Evolutionary conservation across 2,329 filamentous ascomycete species (phyloP).

Genomic region (Ophiocordyceps sinensis): DNA sequence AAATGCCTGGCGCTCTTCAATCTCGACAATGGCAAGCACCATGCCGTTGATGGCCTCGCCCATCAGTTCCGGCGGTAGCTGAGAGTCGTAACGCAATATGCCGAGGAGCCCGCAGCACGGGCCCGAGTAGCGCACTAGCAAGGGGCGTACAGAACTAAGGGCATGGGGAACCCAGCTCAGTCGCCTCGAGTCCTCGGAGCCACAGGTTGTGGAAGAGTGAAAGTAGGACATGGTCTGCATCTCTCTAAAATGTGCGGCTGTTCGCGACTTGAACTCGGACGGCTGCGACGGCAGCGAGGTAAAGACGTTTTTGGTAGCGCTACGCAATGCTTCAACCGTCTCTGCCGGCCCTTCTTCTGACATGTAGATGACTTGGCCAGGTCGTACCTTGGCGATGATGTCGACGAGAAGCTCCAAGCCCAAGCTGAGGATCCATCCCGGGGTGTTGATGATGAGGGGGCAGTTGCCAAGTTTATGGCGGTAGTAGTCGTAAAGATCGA

Average conservation of each 20-base stretch:
- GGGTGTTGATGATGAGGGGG: conserved; percentile 58
- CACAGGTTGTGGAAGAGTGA: conserved; percentile 26
- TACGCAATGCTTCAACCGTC: conserved; percentile 37
- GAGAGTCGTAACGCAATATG: conserved; percentile 53
- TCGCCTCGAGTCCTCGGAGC: neutral
- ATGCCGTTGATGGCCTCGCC: conserved; percentile 54
- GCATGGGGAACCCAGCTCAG: conserved; percentile 37
- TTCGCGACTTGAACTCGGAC: conserved; percentile 40
- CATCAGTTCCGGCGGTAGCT: conserved; percentile 42
- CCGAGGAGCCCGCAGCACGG: conserved; percentile 40
- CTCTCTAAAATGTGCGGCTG: conserved; percentile 48
- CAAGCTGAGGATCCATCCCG: conserved; percentile 59
- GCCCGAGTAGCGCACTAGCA: conserved; percentile 45
- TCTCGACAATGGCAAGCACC: conserved; percentile 50
- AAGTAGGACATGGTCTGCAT: conserved; percentile 79
- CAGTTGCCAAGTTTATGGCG: conserved; percentile 25
- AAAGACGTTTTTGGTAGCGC: conserved; percentile 28
- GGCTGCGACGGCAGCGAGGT: conserved; percentile 43
- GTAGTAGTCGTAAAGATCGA: conserved; percentile 48
- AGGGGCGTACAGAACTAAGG: conserved; percentile 42
- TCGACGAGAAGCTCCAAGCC: conserved; percentile 50
- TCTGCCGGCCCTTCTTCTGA: conserved; percentile 46
- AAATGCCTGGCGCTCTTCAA: conserved; percentile 40
- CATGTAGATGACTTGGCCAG: conserved; percentile 54
- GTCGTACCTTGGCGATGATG: conserved; percentile 36